Conservation (phyloP, 495 filamentous ascomycete species). For the Physcia stellaris region DNA sequence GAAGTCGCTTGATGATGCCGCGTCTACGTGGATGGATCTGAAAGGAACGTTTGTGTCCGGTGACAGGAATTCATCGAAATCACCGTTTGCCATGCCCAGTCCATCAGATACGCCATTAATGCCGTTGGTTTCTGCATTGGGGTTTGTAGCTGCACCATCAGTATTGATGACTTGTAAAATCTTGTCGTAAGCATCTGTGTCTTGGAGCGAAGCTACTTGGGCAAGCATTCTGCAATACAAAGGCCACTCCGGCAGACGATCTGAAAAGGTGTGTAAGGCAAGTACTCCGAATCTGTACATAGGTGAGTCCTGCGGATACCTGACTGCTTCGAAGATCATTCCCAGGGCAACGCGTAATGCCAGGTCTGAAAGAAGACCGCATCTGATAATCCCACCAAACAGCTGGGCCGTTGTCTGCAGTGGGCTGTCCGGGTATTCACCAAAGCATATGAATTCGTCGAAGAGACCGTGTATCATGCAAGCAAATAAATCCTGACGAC, state of each 20-base stretch:
- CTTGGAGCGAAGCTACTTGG: slow-evolving; percentile 64
- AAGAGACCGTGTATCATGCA: slow-evolving; percentile 98
- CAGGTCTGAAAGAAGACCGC: slow-evolving; percentile 74
- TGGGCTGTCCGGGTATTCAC: slow-evolving; percentile 85
- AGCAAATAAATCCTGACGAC: slow-evolving; percentile 86
- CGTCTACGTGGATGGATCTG: slow-evolving; percentile 59
- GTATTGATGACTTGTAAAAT: slow-evolving; percentile 67
- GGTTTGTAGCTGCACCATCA: slow-evolving; percentile 30
- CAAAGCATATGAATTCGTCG: slow-evolving; percentile 92
- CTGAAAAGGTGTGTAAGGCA: slow-evolving; percentile 74
- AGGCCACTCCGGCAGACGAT: slow-evolving; percentile 73
- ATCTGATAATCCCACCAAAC: slow-evolving; percentile 93
- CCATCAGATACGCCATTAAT: slow-evolving; percentile 18
- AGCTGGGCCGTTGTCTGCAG: slow-evolving; percentile 89
- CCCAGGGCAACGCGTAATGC: slow-evolving; percentile 81
- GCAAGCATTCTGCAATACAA: slow-evolving; percentile 73
- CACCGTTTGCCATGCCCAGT: slow-evolving; percentile 46
- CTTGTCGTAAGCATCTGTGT: slow-evolving; percentile 69
- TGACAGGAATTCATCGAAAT: slow-evolving; percentile 40
- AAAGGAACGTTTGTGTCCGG: slow-evolving; percentile 50
- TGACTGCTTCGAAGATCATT: slow-evolving; percentile 92
- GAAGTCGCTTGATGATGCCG: slow-evolving; percentile 37
- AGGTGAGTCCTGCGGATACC: slow-evolving; percentile 58
- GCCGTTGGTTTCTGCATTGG: slow-evolving; percentile 22
- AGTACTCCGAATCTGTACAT: slow-evolving; percentile 99